These are phyloP conservation scores for Amniculicola lignicola DNA, from an alignment of 495 filamentous ascomycete species.

Conservation along the genomic window DNA sequence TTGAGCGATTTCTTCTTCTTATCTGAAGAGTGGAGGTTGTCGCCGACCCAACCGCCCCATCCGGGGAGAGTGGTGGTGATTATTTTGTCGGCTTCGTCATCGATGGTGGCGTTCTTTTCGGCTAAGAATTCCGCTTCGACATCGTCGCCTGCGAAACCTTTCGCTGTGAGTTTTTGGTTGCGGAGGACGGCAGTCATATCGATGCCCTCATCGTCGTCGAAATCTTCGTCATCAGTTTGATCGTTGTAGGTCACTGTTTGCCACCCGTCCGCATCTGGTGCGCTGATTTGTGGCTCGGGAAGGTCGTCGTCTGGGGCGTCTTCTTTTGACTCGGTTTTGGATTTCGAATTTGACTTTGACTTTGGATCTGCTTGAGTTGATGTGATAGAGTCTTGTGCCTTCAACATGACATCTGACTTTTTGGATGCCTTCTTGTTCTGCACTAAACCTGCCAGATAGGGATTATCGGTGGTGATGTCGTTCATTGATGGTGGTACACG, in stretches of 20 bases:
- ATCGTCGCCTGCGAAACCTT: constrained; percentile 86
- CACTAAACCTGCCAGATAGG: constrained; percentile 1
- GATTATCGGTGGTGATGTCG: background rate
- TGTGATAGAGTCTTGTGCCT: constrained; percentile 12
- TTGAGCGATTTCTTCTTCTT: constrained; percentile 59
- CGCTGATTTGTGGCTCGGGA: constrained; percentile 21
- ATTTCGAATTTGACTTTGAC: constrained; percentile 5
- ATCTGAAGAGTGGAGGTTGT: constrained; percentile 64
- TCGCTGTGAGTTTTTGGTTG: constrained; percentile 76
- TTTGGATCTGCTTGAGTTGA: background rate
- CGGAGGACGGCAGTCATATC: constrained; percentile 59
- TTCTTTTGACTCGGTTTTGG: constrained; percentile 6
- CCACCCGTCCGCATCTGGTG: constrained; percentile 39
- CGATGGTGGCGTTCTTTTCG: constrained; percentile 70
- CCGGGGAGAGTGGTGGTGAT: constrained; percentile 83
- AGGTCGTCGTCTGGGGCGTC: constrained; percentile 9
- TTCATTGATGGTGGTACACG: background rate
- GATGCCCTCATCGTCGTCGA: constrained; percentile 47
- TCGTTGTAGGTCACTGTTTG: constrained; percentile 36
- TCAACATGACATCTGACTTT: background rate
- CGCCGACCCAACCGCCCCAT: constrained; percentile 88
- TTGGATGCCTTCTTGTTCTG: constrained; percentile 12
- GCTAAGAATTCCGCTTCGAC: constrained; percentile 76
- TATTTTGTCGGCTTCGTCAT: constrained; percentile 81
- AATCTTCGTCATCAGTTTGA: constrained; percentile 20